These are phyloP conservation scores for Penicillium sp. DNA, from an alignment of 2,329 filamentous ascomycete genomes.

Conservation along the genomic window DNA sequence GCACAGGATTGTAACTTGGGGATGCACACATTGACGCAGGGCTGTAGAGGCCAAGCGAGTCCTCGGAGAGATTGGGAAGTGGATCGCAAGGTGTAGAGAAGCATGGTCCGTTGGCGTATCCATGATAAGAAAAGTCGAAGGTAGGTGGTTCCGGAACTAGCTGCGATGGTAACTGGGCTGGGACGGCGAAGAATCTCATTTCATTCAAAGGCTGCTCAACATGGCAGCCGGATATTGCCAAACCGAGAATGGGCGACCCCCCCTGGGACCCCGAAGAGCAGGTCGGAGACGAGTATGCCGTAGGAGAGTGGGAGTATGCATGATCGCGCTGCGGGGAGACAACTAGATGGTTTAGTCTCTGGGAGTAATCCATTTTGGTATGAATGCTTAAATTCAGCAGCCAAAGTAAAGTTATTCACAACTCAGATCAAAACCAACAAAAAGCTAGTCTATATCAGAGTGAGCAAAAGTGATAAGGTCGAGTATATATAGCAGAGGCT, in stretches of 20 bases:
- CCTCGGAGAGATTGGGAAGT: constrained; percentile 22
- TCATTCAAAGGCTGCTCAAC: constrained; percentile 26
- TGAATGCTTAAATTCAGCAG: constrained; percentile 2
- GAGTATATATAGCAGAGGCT: constrained; percentile 29
- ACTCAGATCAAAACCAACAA: constrained; percentile 9
- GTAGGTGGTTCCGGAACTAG: constrained; percentile 10
- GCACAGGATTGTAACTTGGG: constrained; percentile 25
- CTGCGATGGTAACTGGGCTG: constrained; percentile 27
- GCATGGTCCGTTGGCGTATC: constrained; percentile 18
- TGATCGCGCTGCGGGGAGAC: constrained; percentile 14
- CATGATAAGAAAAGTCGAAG: constrained; percentile 24
- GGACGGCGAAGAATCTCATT: constrained; percentile 22
- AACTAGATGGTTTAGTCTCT: constrained; percentile 5
- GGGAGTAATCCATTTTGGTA: constrained; percentile 15
- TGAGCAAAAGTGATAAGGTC: constrained; percentile 5
- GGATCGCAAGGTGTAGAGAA: constrained; percentile 28
- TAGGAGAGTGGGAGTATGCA: constrained; percentile 17
- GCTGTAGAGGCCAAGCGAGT: constrained; percentile 28
- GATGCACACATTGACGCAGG: constrained; percentile 26
- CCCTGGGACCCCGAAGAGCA: constrained; percentile 18
- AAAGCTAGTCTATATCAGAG: constrained; percentile 15
- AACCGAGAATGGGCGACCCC: constrained; percentile 23
- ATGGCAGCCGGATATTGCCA: constrained; percentile 35
- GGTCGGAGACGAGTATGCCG: constrained; percentile 27
- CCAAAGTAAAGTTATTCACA: constrained; percentile 1